Evolutionary conservation across 495 filamentous ascomycete species (phyloP), one percentile per base, ranked within the genome.

Genomic region (Staphylotrichum longicolle): DNA sequence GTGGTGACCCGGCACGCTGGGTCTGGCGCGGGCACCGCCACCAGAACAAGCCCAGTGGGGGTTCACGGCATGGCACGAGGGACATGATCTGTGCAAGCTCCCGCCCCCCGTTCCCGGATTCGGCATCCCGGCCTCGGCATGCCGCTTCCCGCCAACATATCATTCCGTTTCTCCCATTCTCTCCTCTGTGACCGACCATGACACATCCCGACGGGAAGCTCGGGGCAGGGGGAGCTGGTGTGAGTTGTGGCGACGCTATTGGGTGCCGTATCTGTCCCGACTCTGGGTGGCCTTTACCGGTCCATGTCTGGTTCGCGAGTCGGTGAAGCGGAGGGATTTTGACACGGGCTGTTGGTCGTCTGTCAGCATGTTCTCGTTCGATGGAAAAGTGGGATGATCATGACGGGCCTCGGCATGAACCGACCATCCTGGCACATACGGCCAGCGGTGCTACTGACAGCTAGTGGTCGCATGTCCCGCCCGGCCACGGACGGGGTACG

Each of bases 121-220:
- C 57, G 57, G 57, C 48, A 53, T 53, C 20, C 48, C 40, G 48
- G 6, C 48, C 48, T 60, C 48, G 57, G 48, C 57, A 53, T 51
- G 47, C 48, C 40, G 48, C 30, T 42, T n/a, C 27, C 57, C 57
- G 34, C 14, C 35, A 40, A 10, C 8, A 3, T 9, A 3, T 32
- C 33, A 8, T 4, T n/a, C 12, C 11, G 20, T 27, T 27, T 27
- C 10, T 8, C 45, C 33, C 32, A 9, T 9, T 5, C 15, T 20
- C 11, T 9, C 14, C 32, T 46, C 32, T n/a, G 9, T 39, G 37
- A 39, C 37, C 37, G 47, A 30, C 47, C 34, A 14, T 27, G 14
- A 45, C 41, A 40, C 45, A 3, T 58, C 35, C 42, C 45, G 45
- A 49, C 55, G 35, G 55, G 45, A 45, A 12, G 20, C 12, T 51